Conservation (phyloP, 306 rosid genomes). For the Glycine latifolia region DNA sequence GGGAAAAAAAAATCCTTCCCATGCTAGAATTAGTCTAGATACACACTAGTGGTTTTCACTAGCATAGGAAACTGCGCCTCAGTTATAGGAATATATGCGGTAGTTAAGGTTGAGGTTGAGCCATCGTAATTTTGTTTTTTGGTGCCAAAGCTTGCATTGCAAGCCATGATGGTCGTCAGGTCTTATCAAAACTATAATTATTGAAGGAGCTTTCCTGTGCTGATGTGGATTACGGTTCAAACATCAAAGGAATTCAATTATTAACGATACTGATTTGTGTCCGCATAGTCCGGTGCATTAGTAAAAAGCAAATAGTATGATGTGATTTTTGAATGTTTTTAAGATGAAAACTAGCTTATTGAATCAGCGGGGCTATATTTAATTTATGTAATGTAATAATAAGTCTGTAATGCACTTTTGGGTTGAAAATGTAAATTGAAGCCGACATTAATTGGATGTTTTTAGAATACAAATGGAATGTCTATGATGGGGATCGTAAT, state of each 20-base stretch:
- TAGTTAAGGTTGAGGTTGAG: conserved; percentile 54
- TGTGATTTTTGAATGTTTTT: neutral
- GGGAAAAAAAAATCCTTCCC: too few species aligned
- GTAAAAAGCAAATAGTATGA: conserved; percentile 15
- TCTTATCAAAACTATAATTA: conserved; percentile 37
- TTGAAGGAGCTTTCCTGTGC: neutral
- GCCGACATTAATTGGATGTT: neutral
- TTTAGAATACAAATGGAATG: neutral
- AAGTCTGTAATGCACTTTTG: neutral
- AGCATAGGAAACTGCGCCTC: conserved; percentile 29
- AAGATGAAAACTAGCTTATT: neutral
- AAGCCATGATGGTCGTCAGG: conserved; percentile 40
- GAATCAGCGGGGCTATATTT: neutral
- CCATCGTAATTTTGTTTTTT: conserved; percentile 53
- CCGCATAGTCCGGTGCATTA: conserved; percentile 8
- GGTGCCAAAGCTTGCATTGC: conserved; percentile 48
- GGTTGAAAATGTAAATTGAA: neutral
- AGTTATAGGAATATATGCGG: conserved; percentile 26
- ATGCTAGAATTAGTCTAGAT: too few species aligned
- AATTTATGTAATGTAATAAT: neutral
- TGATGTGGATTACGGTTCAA: neutral
- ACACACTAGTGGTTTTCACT: neutral
- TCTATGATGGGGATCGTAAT: neutral
- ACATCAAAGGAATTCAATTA: conserved; percentile 37
- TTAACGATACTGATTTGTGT: neutral